These are phyloP conservation scores for Candida gorgasii DNA, from an alignment of 805 yeast genomes.

Conservation along the genomic window DNA sequence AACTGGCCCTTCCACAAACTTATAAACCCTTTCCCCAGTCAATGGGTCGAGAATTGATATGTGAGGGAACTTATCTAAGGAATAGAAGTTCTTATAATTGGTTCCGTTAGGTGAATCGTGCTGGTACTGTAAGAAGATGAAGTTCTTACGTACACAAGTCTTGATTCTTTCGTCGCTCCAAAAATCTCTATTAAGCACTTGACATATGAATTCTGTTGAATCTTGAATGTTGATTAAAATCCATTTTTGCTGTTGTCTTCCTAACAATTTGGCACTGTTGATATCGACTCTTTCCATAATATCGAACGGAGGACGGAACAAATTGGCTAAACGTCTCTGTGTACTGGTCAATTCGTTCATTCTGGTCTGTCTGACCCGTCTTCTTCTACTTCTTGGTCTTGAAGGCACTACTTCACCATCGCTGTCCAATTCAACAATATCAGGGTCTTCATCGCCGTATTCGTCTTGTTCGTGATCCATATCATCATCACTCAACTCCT, in stretches of 20 bases:
- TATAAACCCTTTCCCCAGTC: conserved; percentile 85
- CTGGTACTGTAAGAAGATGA: conserved; percentile 84
- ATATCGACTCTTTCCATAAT: conserved; percentile 66
- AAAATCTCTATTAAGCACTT: conserved; percentile 86
- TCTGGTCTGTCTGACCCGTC: conserved; percentile 25
- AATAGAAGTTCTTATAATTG: conserved; percentile 71
- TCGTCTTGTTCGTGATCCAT: conserved; percentile 36
- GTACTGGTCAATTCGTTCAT: conserved; percentile 44
- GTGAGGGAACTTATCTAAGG: conserved; percentile 74
- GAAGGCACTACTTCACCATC: conserved; percentile 26
- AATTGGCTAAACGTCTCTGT: conserved; percentile 70
- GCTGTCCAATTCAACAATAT: conserved; percentile 29
- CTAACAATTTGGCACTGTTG: conserved; percentile 72
- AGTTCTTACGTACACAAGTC: conserved; percentile 61
- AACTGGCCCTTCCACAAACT: conserved; percentile 66
- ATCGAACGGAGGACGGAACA: conserved; percentile 94
- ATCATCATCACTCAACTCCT: conserved; percentile 22
- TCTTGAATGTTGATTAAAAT: conserved; percentile 87
- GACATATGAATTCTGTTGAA: conserved; percentile 80
- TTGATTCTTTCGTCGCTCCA: conserved; percentile 78
- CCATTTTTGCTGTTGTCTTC: conserved; percentile 72
- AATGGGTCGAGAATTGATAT: conserved; percentile 91
- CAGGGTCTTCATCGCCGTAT: conserved; percentile 22
- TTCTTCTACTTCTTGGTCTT: conserved; percentile 25
- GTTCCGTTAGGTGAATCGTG: conserved; percentile 74